Evolutionary conservation across 768 basidiomycete genomes (phyloP).

Genomic region (Phylloporus sp.): DNA sequence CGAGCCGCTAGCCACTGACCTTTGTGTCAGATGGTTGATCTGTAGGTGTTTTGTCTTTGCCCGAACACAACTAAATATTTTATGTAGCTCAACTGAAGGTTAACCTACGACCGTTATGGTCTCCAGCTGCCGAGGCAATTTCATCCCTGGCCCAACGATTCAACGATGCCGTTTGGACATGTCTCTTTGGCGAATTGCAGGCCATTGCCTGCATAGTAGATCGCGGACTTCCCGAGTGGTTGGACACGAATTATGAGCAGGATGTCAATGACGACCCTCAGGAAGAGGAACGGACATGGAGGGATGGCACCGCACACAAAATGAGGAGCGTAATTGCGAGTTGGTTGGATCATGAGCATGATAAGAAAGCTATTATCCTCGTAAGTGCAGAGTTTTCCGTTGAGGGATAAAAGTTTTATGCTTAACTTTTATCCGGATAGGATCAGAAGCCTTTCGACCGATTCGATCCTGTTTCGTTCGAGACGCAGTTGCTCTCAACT

Average conservation of each 20-base stretch:
- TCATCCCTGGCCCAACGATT: conserved; percentile 49
- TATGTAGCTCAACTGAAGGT: conserved; percentile 83
- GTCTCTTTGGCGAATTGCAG: conserved; percentile 63
- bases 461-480: conserved; percentile 74
- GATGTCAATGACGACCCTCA: conserved; percentile 32
- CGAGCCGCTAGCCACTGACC: conserved; percentile 50
- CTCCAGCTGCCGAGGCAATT: conserved; percentile 70
- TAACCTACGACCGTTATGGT: conserved; percentile 88
- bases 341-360: conserved; percentile 40
- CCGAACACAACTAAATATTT: background rate
- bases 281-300: conserved; percentile 75
- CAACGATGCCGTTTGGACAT: conserved; percentile 67
- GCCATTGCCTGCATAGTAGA: conserved; percentile 18
- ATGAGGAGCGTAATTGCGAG: conserved; percentile 44
- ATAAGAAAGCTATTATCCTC: conserved; percentile 31
- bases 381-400: conserved; percentile 22
- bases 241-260: conserved; percentile 21
- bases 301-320: conserved; percentile 69
- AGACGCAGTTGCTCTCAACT: conserved; percentile 70
- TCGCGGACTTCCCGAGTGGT: conserved; percentile 19
- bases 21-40: conserved; percentile 69
- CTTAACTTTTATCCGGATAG: conserved; percentile 18
- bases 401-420: background rate
- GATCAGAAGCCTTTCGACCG: conserved; percentile 45
- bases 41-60: conserved; percentile 39